Evolutionary conservation across 495 filamentous ascomycete genomes (phyloP), one percentile per base, ranked within the genome.

Genomic region (Pyrenopolyporus hunteri): DNA sequence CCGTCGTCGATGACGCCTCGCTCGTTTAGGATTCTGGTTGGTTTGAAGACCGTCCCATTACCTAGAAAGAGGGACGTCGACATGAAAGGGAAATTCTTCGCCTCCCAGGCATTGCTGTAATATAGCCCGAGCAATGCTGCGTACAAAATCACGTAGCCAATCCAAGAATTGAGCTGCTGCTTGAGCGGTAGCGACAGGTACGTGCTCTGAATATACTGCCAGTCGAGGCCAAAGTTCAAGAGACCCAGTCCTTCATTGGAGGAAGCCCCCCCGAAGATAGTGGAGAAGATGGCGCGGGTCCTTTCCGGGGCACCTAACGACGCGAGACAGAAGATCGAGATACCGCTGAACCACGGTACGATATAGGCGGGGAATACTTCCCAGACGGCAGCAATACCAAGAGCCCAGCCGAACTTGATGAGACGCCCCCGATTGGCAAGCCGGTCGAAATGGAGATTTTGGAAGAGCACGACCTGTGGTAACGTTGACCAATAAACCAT

Each of bases 301-400:
- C 8, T 40, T 26, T 42, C 9, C 6, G 57, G 49, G 9, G 70
- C 75, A 59, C 80, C 69, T 44, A 79, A 73, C 3, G 76, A 71
- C 7, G 83, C 84, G 4, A 87, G 71, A 56, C 84, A 86, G 58
- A 82, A 80, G 26, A 87, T 78, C 1, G 78, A 82, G 23, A 87
- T 63, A 6, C 80, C 80, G 28, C 76, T 80, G 4, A 86, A 74
- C 71, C 79, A 76, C 0, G 82, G 73, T 23, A 81, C 75, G 13
- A 86, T 81, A 53, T 81, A 86, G 13, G 80, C 78, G 0, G 83
- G 84, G 33, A 86, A 72, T n/a, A 81, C 75, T 59, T 85, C 81
- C 64, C 77, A 87, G 2, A 78, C 28, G 37, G 74, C 73, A 33
- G 77, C 68, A 44, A 72, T 69, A 1, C 32, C 36, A 53, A 81